Conservation (phyloP, 768 basidiomycete species). For the Lactarius hengduanensis region DNA sequence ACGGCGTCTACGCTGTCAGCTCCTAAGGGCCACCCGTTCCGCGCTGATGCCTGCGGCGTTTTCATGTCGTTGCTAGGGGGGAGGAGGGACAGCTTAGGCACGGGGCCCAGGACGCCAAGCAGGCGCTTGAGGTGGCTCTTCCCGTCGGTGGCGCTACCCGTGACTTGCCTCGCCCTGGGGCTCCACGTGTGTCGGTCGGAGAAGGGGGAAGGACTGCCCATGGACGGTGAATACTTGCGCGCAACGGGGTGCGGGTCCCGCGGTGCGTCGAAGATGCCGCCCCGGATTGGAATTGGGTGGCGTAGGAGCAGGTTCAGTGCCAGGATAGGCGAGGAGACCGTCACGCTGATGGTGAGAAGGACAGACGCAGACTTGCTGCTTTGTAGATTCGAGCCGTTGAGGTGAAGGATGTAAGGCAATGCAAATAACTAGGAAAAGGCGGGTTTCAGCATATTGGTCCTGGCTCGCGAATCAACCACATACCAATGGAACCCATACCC, state of each 20-base stretch:
- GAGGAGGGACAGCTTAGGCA: conserved; percentile 66
- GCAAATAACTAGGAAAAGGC: conserved; percentile 44
- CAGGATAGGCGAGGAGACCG: conserved; percentile 64
- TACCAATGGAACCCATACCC: conserved; percentile 70
- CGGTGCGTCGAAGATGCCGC: conserved; percentile 58
- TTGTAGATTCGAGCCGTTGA: conserved; percentile 42
- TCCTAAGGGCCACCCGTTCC: not conserved
- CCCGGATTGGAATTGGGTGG: conserved; percentile 64
- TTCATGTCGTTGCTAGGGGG: conserved; percentile 42
- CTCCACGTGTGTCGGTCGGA: conserved; percentile 62
- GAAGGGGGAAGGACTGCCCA: conserved; percentile 38
- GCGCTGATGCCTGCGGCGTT: not conserved
- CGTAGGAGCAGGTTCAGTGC: conserved; percentile 59
- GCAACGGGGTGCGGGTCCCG: conserved; percentile 43
- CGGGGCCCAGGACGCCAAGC: conserved; percentile 58
- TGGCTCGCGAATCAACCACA: conserved; percentile 31
- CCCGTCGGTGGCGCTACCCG: conserved; percentile 69
- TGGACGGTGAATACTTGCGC: conserved; percentile 46
- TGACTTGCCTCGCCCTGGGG: conserved; percentile 61
- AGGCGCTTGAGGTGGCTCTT: conserved; percentile 61
- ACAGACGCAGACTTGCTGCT: conserved; percentile 44
- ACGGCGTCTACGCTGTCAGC: not conserved
- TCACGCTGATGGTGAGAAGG: conserved; percentile 61
- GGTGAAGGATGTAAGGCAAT: conserved; percentile 55
- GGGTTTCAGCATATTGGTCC: not conserved